Evolutionary conservation across 2,329 filamentous ascomycete species (phyloP).

Genomic region (Elsinoe perseae): DNA sequence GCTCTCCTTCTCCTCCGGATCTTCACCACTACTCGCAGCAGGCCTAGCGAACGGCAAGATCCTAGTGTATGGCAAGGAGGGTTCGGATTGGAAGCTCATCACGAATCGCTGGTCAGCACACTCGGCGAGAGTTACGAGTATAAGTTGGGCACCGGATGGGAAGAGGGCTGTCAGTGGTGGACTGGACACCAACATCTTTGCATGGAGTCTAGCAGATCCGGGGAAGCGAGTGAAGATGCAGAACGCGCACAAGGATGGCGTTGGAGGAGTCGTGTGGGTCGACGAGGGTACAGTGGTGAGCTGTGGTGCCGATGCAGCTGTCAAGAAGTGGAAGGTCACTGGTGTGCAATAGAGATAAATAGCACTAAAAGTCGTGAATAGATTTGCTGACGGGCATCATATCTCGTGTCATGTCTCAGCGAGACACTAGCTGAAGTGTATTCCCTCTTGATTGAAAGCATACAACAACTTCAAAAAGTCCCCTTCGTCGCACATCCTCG

Average conservation of each 20-base stretch:
- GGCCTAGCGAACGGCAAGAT: conserved; percentile 85
- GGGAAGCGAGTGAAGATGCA: conserved; percentile 74
- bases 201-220: conserved; percentile 81
- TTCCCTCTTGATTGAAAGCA: conserved; percentile 84
- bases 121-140: conserved; percentile 57
- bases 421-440: conserved; percentile 67
- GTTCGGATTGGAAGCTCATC: conserved; percentile 56
- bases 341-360: conserved; percentile 33
- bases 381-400: background rate
- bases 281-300: conserved; percentile 62
- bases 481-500: conserved; percentile 82
- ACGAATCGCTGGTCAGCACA: conserved; percentile 74
- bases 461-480: conserved; percentile 77
- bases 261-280: conserved; percentile 79
- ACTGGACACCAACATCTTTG: conserved; percentile 83
- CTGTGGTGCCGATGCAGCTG: conserved; percentile 75
- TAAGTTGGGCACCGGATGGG: conserved; percentile 70
- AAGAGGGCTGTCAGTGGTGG: conserved; percentile 76
- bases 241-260: conserved; percentile 94
- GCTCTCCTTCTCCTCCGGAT: conserved; percentile 74
- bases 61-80: conserved; percentile 57
- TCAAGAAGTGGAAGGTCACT: conserved; percentile 77
- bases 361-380: background rate
- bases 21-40: conserved; percentile 63
- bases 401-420: background rate